Conservation (phyloP, 1,284 basidiomycete genomes). For the Malassezia brasiliensis region DNA sequence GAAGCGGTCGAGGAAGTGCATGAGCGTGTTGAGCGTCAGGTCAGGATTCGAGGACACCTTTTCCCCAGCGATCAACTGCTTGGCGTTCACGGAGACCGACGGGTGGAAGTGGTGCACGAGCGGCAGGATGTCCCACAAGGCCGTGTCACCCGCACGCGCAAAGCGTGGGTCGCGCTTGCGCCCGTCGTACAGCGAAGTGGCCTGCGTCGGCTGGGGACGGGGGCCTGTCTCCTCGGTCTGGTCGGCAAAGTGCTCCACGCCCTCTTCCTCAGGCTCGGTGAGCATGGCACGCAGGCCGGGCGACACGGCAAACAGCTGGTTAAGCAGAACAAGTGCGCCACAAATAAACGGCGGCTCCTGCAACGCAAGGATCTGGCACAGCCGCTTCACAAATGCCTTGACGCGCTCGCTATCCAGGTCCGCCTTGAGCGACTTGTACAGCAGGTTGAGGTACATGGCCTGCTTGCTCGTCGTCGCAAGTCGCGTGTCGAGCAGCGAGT, state of each 20-base stretch:
- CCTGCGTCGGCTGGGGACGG: constrained; percentile 14
- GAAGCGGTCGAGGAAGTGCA: constrained; percentile 78
- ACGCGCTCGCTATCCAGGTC: constrained; percentile 62
- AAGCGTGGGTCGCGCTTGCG: constrained; percentile 80
- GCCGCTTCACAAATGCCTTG: constrained; percentile 73
- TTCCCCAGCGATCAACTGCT: constrained; percentile 66
- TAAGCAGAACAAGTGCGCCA: constrained; percentile 63
- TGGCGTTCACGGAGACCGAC: constrained; percentile 74
- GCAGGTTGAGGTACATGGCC: constrained; percentile 90
- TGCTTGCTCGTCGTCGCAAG: constrained; percentile 80
- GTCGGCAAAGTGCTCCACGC: constrained; percentile 54
- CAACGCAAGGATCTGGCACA: constrained; percentile 70
- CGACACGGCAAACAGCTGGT: constrained; percentile 62
- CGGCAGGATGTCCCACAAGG: constrained; percentile 49
- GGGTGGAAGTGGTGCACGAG: constrained; percentile 82
- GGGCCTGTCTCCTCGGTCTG: constrained; percentile 40
- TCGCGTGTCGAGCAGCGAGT: constrained; percentile 73
- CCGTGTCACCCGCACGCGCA: constrained; percentile 65
- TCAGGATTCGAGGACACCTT: constrained; percentile 70
- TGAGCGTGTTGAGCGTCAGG: constrained; percentile 81
- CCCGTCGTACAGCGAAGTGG: constrained; percentile 29
- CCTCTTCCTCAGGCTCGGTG: constrained; percentile 50
- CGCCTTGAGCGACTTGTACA: constrained; percentile 82
- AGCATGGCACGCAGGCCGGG: constrained; percentile 65
- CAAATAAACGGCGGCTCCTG: constrained; percentile 79